phyloP scores from a whole-genome alignment of 179 eudicot species.

The Silene coronaria region DNA sequence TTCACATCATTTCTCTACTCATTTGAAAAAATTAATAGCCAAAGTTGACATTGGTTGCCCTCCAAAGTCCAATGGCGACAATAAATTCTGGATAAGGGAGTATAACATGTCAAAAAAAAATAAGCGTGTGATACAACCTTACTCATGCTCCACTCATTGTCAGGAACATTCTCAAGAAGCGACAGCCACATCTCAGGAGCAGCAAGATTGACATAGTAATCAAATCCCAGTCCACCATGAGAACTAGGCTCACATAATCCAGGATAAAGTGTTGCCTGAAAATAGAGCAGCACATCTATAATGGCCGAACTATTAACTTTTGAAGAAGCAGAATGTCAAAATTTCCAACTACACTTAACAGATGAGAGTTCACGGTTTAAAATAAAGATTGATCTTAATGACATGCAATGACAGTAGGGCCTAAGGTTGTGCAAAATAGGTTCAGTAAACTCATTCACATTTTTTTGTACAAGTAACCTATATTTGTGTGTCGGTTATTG shows the following conservation, averaged over 20 bases:
- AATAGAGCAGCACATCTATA: conserved; percentile 18
- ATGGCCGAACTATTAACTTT: conserved; percentile 7
- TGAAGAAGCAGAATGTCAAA: conserved; percentile 8
- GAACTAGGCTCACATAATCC: conserved; percentile 88
- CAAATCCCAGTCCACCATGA: conserved; percentile 98
- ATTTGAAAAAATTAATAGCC: too few species aligned
- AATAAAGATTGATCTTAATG: background rate
- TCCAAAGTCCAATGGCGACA: background rate
- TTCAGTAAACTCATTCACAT: background rate
- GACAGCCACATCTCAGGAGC: conserved; percentile 88
- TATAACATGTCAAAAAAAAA: background rate
- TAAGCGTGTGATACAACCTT: conserved; percentile 47
- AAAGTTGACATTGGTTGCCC: background rate
- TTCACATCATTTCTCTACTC: background rate
- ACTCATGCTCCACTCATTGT: conserved; percentile 85
- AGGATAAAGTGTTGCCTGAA: conserved; percentile 80
- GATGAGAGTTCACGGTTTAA: background rate
- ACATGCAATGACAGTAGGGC: conserved; percentile 1
- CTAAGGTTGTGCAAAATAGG: background rate
- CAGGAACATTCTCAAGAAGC: conserved; percentile 69
- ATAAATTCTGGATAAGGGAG: background rate
- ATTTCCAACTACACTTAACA: background rate
- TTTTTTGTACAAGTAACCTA: background rate
- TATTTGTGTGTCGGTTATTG: background rate
- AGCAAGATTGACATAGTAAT: conserved; percentile 81